phyloP scores from a whole-genome alignment of 176 grass and related monocot species.

The Ananas comosus region DNA sequence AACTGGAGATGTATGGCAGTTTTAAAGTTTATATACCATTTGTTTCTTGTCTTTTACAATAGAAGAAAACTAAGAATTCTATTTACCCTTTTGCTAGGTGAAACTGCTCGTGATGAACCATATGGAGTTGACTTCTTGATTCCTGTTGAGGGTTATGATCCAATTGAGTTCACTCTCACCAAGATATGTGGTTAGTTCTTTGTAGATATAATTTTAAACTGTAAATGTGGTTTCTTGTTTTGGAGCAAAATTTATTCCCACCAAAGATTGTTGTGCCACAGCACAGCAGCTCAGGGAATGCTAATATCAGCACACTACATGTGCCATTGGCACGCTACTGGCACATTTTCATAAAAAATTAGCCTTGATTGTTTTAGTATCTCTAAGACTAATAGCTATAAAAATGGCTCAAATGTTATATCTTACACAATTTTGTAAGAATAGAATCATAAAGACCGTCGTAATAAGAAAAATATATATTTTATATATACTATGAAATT shows the following conservation, averaged over 20 bases:
- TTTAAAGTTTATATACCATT: conserved; percentile 13
- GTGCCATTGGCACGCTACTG: too few species aligned
- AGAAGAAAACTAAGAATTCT: conserved; percentile 9
- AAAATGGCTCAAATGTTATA: too few species aligned
- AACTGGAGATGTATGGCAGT: conserved; percentile 74
- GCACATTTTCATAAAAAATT: too few species aligned
- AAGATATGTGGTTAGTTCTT: conserved; percentile 84
- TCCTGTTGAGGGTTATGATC: conserved; percentile 70
- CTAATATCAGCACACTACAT: too few species aligned
- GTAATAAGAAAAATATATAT: too few species aligned
- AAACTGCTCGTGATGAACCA: conserved; percentile 44
- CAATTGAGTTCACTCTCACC: conserved; percentile 69
- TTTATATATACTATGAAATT: too few species aligned
- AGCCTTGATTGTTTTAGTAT: too few species aligned
- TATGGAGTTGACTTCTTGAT: conserved; percentile 67
- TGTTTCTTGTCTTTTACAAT: conserved; percentile 12
- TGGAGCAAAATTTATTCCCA: background rate
- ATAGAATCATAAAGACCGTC: too few species aligned
- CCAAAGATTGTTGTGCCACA: too few species aligned
- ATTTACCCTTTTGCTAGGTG: conserved; percentile 45
- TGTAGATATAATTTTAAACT: conserved; percentile 3
- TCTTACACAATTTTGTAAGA: too few species aligned
- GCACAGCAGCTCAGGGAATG: too few species aligned
- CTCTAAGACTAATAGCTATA: too few species aligned
- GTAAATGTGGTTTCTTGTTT: background rate